These are phyloP conservation scores for Candida ovalis DNA, from an alignment of 805 yeast genomes.

Conservation along the genomic window DNA sequence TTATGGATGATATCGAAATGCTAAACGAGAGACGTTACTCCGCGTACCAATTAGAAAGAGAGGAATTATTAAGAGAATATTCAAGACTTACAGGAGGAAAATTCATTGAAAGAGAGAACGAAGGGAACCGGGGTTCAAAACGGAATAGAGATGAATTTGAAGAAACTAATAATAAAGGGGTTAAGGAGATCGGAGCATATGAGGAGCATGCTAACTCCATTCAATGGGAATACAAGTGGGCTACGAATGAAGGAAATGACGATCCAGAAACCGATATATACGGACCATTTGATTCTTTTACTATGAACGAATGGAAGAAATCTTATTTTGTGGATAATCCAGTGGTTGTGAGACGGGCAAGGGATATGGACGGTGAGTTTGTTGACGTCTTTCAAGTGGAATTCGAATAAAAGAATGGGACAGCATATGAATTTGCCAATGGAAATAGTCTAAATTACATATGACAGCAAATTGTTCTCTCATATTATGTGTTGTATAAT, in stretches of 20 bases:
- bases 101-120: conserved; percentile 26
- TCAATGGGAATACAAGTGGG: conserved; percentile 50
- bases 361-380: conserved; percentile 9
- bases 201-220: conserved; percentile 4
- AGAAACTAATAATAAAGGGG: conserved; percentile 5
- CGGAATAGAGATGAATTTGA: conserved; percentile 18
- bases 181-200: conserved; percentile 2
- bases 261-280: conserved; percentile 33
- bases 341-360: conserved; percentile 40
- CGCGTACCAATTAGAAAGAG: conserved; percentile 52
- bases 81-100: conserved; percentile 39
- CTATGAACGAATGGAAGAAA: conserved; percentile 52
- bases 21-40: conserved; percentile 42
- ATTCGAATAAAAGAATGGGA: not conserved
- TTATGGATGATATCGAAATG: conserved; percentile 48
- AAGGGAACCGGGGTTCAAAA: not conserved
- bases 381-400: conserved; percentile 6
- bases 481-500: too few relatives aligned
- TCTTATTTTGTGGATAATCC: conserved; percentile 42
- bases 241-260: conserved; percentile 28
- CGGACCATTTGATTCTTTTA: conserved; percentile 48
- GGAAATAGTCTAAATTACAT: too few relatives aligned
- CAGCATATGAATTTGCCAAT: not conserved
- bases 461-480: too few relatives aligned
- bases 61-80: conserved; percentile 48